Evolutionary conservation across 805 yeast genomes (phyloP), one percentile per base, ranked within the genome.

Genomic region (Debaryomyces tyrocola): DNA sequence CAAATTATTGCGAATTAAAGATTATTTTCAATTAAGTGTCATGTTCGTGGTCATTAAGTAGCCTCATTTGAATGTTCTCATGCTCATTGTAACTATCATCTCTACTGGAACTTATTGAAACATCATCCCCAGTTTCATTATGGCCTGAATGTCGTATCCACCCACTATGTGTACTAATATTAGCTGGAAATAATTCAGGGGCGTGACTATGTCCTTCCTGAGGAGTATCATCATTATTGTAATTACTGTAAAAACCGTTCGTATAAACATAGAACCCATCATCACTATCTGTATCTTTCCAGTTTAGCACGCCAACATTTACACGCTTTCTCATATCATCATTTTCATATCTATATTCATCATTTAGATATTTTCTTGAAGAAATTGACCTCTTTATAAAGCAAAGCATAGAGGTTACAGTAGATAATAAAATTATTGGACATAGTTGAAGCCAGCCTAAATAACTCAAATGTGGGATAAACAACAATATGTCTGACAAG

Each of bases 391-490:
- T 72, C 58, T 91, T 80, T 72, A 85, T 75, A 44, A 87, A 75
- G 62, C 96, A 89, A 15, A 87, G 65, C 52, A 84, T 61, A 1
- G 90, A 77, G 1, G 89, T 83, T 24, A 81, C 74, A 1, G 84
- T 51, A 0, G 92, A 85, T 39, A 84, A 73, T 28, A 84, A 62
- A 1, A 85, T 78, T 0, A 94, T 80, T 1, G 92, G 79, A 0
- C 81, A 82, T 20, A 91, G 68, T 48, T 87, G 78, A 42, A 86
- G 69, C 97, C 97, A 92, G 20, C 96, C 96, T 38, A 85, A 78
- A 83, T 90, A 90, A 44, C 81, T 77, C 45, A 92, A 67, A 58
- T 83, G 82, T 2, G 91, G 87, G 1, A 84, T 77, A 57, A 92
- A 92, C 42, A 92, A 64, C 35, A 91, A 64, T 33, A 91, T 79